These are phyloP conservation scores for Coleophoma cylindrospora DNA, from an alignment of 2,329 filamentous ascomycete genomes.

Conservation along the genomic window DNA sequence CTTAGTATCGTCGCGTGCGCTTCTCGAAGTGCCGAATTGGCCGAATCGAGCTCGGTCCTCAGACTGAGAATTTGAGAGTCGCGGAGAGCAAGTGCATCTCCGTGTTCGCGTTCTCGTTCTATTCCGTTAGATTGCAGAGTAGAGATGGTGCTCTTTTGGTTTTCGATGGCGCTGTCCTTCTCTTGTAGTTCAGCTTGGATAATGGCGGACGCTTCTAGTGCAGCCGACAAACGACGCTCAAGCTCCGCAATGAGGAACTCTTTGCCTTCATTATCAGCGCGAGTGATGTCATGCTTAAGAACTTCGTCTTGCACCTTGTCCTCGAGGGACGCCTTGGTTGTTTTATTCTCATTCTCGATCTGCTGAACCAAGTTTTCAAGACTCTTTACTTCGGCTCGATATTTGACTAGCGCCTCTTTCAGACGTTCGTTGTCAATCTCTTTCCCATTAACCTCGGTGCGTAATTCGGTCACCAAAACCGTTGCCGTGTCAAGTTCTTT, in stretches of 20 bases:
- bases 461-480: slow-evolving; percentile 8
- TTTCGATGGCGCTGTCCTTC: slow-evolving; percentile 20
- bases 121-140: slow-evolving; percentile 3
- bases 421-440: slow-evolving; percentile 45
- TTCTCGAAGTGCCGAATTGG: slow-evolving; percentile 37
- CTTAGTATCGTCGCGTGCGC: slow-evolving; percentile 40
- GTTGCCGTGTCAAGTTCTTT: slow-evolving; percentile 30
- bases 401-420: slow-evolving; percentile 45
- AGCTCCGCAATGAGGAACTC: slow-evolving; percentile 34
- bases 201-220: slow-evolving; percentile 31
- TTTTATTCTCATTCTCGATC: slow-evolving; percentile 35
- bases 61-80: slow-evolving; percentile 47
- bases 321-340: slow-evolving; percentile 3
- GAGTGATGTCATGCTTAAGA: slow-evolving; percentile 22
- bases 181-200: slow-evolving; percentile 29
- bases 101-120: slow-evolving; percentile 28
- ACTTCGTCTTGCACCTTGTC: slow-evolving; percentile 25
- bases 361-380: slow-evolving; percentile 45
- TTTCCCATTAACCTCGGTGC: slow-evolving; percentile 18
- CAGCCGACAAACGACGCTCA: slow-evolving; percentile 37
- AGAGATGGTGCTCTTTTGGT: slow-evolving; percentile 10
- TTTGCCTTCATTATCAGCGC: slow-evolving; percentile 28
- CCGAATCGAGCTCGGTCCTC: slow-evolving; percentile 40
- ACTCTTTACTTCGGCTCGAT: slow-evolving; percentile 47
- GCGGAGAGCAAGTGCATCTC: slow-evolving; percentile 41